These are phyloP conservation scores for Mucor mucedo DNA, from an alignment of 371 early-diverging fungal genomes.

Conservation along the genomic window DNA sequence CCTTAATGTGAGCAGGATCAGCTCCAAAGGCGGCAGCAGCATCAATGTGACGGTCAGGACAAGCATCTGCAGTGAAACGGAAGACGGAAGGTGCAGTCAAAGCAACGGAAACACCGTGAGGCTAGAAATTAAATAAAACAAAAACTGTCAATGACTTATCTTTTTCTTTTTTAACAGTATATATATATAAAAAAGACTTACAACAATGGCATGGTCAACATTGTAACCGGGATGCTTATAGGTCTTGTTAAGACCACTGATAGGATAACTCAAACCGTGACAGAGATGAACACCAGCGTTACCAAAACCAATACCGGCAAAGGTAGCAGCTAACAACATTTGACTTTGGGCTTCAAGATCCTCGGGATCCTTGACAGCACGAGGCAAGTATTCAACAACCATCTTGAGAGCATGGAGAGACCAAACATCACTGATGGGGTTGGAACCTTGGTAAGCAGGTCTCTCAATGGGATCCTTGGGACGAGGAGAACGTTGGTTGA, in stretches of 20 bases:
- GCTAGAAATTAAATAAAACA: slow-evolving; percentile 18
- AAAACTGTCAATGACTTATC: background rate
- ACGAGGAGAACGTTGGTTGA: slow-evolving; percentile 78
- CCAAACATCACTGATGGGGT: slow-evolving; percentile 93
- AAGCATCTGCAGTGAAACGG: slow-evolving; percentile 78
- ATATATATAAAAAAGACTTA: slow-evolving; percentile 39
- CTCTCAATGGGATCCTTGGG: slow-evolving; percentile 83
- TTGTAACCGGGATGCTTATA: slow-evolving; percentile 87
- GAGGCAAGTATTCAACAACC: slow-evolving; percentile 81
- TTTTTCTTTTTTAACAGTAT: background rate
- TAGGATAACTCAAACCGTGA: slow-evolving; percentile 74
- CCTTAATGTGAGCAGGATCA: slow-evolving; percentile 67
- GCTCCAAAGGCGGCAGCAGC: slow-evolving; percentile 84
- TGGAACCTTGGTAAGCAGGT: slow-evolving; percentile 92
- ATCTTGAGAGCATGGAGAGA: slow-evolving; percentile 81
- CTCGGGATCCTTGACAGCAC: slow-evolving; percentile 72
- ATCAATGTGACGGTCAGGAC: slow-evolving; percentile 87
- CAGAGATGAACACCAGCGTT: slow-evolving; percentile 89
- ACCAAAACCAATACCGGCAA: slow-evolving; percentile 93
- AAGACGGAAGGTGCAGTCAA: slow-evolving; percentile 90
- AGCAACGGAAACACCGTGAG: slow-evolving; percentile 87
- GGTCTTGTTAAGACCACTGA: slow-evolving; percentile 81
- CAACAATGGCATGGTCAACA: slow-evolving; percentile 76
- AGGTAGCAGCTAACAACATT: slow-evolving; percentile 91
- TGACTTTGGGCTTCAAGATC: slow-evolving; percentile 81